Conservation (phyloP, 345 rosid species). For the Zanthoxylum bungeanum region DNA sequence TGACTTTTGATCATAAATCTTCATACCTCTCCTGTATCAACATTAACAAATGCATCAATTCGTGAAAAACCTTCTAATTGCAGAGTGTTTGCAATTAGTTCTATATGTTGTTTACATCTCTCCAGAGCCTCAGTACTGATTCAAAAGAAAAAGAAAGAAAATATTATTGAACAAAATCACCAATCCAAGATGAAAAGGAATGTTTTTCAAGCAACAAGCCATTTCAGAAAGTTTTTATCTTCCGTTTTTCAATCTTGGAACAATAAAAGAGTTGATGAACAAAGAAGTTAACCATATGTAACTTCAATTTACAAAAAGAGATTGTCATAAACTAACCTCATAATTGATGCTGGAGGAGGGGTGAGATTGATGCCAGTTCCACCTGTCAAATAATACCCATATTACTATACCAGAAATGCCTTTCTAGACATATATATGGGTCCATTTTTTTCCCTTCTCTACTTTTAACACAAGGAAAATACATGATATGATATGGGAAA, state of each 20-base stretch:
- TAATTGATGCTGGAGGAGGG: constrained; percentile 83
- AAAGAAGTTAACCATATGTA: not conserved
- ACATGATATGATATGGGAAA: not conserved
- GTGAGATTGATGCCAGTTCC: constrained; percentile 99
- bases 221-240: not conserved
- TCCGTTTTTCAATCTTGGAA: not conserved
- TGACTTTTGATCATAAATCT: not conserved
- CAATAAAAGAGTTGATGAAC: not conserved
- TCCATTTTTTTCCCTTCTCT: not conserved
- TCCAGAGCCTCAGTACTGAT: constrained; percentile 61
- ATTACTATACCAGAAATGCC: constrained; percentile 11
- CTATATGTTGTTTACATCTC: constrained; percentile 66
- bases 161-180: constrained; percentile 1
- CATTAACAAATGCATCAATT: constrained; percentile 86
- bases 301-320: not conserved
- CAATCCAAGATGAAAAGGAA: not conserved
- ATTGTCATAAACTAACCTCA: constrained; percentile 53
- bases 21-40: constrained; percentile 87
- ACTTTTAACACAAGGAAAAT: not conserved
- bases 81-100: constrained; percentile 71
- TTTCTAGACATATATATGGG: not conserved
- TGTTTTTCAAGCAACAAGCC: not conserved
- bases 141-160: constrained; percentile 9
- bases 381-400: constrained; percentile 44
- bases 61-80: constrained; percentile 87